phyloP scores from a whole-genome alignment of 2,329 filamentous ascomycete species.

The Mollisiaceae sp. region DNA sequence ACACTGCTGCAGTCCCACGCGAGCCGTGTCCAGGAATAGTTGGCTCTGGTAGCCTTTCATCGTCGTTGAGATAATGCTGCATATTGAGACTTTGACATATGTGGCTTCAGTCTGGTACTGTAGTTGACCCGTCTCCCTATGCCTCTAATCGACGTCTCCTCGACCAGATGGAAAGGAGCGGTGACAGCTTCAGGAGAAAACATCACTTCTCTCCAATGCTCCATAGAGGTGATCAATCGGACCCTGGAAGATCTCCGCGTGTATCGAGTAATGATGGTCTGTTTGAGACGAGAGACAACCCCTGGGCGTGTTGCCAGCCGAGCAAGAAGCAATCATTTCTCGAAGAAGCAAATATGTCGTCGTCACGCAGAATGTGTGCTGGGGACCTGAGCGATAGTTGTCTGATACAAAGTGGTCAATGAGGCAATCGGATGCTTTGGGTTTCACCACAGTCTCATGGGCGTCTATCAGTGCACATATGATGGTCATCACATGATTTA shows the following conservation, averaged over 20 bases:
- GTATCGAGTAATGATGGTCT: constrained; percentile 21
- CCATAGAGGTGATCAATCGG: constrained; percentile 8
- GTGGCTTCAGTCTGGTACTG: constrained; percentile 2
- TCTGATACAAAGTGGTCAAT: neutral
- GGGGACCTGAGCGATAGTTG: neutral
- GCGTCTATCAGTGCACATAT: neutral
- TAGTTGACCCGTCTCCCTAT: neutral
- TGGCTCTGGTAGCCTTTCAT: constrained; percentile 9
- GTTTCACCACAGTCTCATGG: neutral
- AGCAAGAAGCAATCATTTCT: constrained; percentile 11
- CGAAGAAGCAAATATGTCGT: constrained; percentile 9
- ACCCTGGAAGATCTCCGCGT: constrained; percentile 19
- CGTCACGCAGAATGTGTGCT: constrained; percentile 9
- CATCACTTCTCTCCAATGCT: neutral
- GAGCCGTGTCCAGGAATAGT: constrained; percentile 12
- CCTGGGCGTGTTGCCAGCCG: constrained; percentile 11
- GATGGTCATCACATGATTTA: neutral
- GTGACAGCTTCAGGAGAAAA: neutral
- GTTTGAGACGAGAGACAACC: constrained; percentile 18
- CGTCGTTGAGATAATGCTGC: constrained; percentile 11
- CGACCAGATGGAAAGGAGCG: neutral
- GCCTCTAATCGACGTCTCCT: neutral
- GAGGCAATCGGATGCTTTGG: neutral
- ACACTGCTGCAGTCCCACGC: constrained; percentile 17
- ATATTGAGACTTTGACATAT: constrained; percentile 3